A percentile compares a stretch with the other conserved stretches of the same genome.
Evolutionary conservation across 768 basidiomycete genomes (phyloP).

Genomic region (Sarcomyxa edulis): DNA sequence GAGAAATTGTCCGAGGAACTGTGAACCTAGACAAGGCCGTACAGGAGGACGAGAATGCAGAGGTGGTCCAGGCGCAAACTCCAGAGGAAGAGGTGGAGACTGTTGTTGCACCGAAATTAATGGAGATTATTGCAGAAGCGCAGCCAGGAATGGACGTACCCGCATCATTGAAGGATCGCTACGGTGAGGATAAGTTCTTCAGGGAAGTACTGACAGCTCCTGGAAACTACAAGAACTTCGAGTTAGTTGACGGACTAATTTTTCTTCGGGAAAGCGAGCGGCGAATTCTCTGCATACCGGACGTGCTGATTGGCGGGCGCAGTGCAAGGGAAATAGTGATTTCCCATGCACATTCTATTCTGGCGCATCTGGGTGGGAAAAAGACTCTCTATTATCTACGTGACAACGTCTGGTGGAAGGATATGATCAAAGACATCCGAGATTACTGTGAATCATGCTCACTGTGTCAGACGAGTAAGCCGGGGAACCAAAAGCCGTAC

Average conservation of each 20-base stretch:
- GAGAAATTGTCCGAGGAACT: too few relatives aligned
- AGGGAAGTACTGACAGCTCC: constrained; percentile 12
- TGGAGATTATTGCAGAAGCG: neutral
- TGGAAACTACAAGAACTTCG: constrained; percentile 14
- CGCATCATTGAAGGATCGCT: constrained; percentile 8
- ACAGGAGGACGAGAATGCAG: constrained; percentile 17
- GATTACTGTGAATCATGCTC: constrained; percentile 22
- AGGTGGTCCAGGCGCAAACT: too few relatives aligned
- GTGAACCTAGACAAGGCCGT: too few relatives aligned
- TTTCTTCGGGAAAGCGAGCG: constrained; percentile 9
- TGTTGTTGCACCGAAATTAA: neutral
- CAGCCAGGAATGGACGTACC: constrained; percentile 9
- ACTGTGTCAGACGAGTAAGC: constrained; percentile 18
- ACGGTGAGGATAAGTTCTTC: constrained; percentile 13
- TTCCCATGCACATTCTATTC: constrained; percentile 27
- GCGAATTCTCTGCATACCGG: constrained; percentile 18
- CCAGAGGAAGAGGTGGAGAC: too few relatives aligned
- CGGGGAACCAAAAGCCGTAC: constrained; percentile 17
- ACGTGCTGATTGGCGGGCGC: constrained; percentile 12
- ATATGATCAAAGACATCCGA: constrained; percentile 20
- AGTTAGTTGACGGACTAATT: constrained; percentile 11
- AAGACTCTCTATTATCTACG: constrained; percentile 28
- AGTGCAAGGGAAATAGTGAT: constrained; percentile 26
- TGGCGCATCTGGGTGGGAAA: constrained; percentile 29
- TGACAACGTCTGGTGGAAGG: constrained; percentile 36